A percentile compares a stretch with the other conserved stretches of the same genome.
Conservation (phyloP, 768 basidiomycete genomes). For the Pleurotus eryngii region DNA sequence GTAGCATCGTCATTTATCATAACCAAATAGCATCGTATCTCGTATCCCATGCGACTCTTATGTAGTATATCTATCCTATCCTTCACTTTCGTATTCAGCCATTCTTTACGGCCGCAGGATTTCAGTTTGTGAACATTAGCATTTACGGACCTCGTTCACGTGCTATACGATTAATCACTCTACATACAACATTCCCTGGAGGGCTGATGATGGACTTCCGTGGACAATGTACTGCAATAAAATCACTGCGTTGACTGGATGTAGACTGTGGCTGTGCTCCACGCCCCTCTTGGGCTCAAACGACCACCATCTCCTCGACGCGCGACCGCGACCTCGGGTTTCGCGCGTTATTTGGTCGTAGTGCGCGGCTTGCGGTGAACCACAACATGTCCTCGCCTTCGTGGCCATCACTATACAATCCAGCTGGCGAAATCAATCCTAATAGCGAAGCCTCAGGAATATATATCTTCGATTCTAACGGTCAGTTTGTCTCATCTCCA, state of each 20-base stretch:
- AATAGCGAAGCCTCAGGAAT: constrained; percentile 34
- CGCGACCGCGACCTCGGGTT: background rate
- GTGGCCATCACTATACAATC: constrained; percentile 53
- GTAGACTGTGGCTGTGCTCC: background rate
- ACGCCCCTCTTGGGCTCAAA: background rate
- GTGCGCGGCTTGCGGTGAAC: background rate
- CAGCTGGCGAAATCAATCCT: constrained; percentile 45
- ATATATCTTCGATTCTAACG: constrained; percentile 40
- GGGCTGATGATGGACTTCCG: constrained; percentile 3
- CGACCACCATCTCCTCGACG: background rate
- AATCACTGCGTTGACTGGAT: background rate
- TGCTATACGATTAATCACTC: background rate
- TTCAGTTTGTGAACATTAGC: constrained; percentile 3
- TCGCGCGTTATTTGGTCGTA: background rate
- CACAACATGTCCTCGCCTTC: constrained; percentile 13
- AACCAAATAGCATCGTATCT: background rate
- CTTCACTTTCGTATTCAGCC: background rate
- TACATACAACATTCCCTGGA: background rate
- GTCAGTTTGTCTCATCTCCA: constrained; percentile 19
- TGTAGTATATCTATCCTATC: background rate
- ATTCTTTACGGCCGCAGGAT: background rate
- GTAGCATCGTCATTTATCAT: background rate
- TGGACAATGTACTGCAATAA: background rate
- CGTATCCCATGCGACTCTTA: background rate
- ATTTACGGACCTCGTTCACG: background rate